Evolutionary conservation across 768 basidiomycete genomes (phyloP).

Genomic region (Antrodiella citrinella): DNA sequence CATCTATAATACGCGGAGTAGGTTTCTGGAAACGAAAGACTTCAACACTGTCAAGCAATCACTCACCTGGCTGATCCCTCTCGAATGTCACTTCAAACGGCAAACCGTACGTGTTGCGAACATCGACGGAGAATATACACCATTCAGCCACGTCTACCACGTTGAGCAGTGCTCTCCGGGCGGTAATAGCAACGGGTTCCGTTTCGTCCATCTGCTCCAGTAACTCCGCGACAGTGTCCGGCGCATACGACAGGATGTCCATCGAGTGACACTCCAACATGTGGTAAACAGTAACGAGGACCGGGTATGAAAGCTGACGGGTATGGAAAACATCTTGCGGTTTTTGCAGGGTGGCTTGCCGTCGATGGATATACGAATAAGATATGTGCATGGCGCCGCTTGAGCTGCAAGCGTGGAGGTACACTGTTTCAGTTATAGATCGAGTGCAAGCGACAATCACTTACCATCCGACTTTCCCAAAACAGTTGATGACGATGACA

Average conservation of each 20-base stretch:
- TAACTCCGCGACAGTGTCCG: slow-evolving; percentile 12
- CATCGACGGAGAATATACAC: slow-evolving; percentile 85
- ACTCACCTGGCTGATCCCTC: slow-evolving; percentile 51
- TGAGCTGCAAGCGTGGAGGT: slow-evolving; percentile 39
- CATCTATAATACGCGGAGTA: not conserved
- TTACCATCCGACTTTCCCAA: slow-evolving; percentile 90
- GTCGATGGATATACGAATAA: slow-evolving; percentile 63
- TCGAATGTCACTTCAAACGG: slow-evolving; percentile 87
- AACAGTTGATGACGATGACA: slow-evolving; percentile 63
- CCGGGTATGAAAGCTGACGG: slow-evolving; percentile 80
- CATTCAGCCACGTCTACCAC: slow-evolving; percentile 51
- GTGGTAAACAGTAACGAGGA: slow-evolving; percentile 91
- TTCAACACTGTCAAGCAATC: not conserved
- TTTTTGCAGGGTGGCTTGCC: slow-evolving; percentile 20
- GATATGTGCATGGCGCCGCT: slow-evolving; percentile 75
- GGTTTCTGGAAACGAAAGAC: not conserved
- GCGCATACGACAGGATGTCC: slow-evolving; percentile 66
- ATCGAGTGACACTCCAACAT: slow-evolving; percentile 85
- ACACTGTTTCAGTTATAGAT: slow-evolving; percentile 6
- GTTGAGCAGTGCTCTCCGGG: slow-evolving; percentile 25
- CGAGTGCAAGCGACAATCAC: slow-evolving; percentile 22
- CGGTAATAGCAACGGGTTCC: slow-evolving; percentile 17
- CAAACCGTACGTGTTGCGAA: slow-evolving; percentile 85
- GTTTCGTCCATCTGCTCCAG: not conserved
- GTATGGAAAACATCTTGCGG: slow-evolving; percentile 62